Percentiles rank a stretch among this genome's conserved stretches.
Conservation (phyloP, 345 rosid species). For the Eutrema heterophyllum region DNA sequence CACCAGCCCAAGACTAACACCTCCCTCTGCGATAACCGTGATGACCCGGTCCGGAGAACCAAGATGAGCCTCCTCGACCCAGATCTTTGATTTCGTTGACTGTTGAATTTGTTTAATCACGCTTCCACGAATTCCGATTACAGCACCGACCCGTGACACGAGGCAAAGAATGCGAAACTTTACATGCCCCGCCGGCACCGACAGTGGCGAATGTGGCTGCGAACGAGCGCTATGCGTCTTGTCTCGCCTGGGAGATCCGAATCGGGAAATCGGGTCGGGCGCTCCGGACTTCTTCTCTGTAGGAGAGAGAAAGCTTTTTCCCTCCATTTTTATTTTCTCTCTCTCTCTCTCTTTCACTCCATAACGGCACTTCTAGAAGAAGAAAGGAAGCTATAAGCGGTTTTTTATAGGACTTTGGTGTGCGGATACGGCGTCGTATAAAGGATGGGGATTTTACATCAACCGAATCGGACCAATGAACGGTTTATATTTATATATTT, state of each 20-base stretch:
- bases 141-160: constrained; percentile 47
- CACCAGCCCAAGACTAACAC: no score
- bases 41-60: constrained; percentile 49
- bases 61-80: constrained; percentile 44
- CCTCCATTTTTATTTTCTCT: background rate
- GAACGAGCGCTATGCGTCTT: background rate
- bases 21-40: constrained; percentile 34
- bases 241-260: no score
- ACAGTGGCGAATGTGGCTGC: constrained; percentile 23
- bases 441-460: background rate
- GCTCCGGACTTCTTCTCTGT: constrained; percentile 23
- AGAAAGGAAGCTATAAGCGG: background rate
- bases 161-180: constrained; percentile 59
- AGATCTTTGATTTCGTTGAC: constrained; percentile 51
- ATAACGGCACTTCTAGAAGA: background rate
- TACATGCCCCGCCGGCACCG: constrained; percentile 38
- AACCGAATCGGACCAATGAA: background rate
- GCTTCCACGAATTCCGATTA: constrained; percentile 55
- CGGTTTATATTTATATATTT: background rate
- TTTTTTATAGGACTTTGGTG: background rate
- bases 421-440: background rate
- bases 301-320: constrained; percentile 23
- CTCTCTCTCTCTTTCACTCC: background rate
- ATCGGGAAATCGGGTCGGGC: no score
- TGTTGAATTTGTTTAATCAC: constrained; percentile 54